Evolutionary conservation across 495 filamentous ascomycete species (phyloP).

Genomic region (Hypoxylon cercidicola): DNA sequence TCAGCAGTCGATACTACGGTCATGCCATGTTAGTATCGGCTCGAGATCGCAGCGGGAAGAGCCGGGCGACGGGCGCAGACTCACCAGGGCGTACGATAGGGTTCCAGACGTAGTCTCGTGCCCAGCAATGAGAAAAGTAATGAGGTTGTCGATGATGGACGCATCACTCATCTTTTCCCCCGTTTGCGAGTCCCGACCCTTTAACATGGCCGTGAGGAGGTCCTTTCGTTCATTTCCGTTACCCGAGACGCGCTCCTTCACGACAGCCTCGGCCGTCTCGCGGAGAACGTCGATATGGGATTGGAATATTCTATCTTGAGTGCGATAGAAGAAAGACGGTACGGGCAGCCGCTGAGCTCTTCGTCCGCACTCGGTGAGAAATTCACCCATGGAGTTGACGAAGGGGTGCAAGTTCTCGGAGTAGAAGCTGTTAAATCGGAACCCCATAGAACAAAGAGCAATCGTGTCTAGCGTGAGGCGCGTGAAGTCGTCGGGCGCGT

Average conservation of each 20-base stretch:
- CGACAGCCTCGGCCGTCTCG: constrained; percentile 61
- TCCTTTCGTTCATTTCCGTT: constrained; percentile 61
- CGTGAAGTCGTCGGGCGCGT: constrained; percentile 71
- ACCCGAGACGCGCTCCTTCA: constrained; percentile 63
- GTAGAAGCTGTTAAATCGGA: constrained; percentile 76
- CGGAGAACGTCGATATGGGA: constrained; percentile 62
- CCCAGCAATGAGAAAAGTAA: constrained; percentile 72
- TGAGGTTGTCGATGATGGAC: constrained; percentile 69
- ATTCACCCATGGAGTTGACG: constrained; percentile 63
- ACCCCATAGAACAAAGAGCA: constrained; percentile 73
- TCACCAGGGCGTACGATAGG: constrained; percentile 53
- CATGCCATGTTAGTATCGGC: constrained; percentile 2
- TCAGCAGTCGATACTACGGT: constrained; percentile 48
- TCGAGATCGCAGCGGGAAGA: neutral
- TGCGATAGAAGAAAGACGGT: constrained; percentile 58
- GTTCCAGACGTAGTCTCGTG: constrained; percentile 72
- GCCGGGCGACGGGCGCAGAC: neutral
- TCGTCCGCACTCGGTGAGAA: constrained; percentile 61
- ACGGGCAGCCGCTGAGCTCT: constrained; percentile 58
- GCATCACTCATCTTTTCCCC: constrained; percentile 65
- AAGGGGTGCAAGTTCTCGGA: constrained; percentile 68
- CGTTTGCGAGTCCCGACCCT: constrained; percentile 67
- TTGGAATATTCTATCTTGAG: constrained; percentile 59
- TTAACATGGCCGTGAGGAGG: constrained; percentile 71
- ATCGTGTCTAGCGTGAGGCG: constrained; percentile 74